Base-by-base conservation (phyloP, 768 basidiomycete genomes). In the Hericium erinaceus region DNA sequence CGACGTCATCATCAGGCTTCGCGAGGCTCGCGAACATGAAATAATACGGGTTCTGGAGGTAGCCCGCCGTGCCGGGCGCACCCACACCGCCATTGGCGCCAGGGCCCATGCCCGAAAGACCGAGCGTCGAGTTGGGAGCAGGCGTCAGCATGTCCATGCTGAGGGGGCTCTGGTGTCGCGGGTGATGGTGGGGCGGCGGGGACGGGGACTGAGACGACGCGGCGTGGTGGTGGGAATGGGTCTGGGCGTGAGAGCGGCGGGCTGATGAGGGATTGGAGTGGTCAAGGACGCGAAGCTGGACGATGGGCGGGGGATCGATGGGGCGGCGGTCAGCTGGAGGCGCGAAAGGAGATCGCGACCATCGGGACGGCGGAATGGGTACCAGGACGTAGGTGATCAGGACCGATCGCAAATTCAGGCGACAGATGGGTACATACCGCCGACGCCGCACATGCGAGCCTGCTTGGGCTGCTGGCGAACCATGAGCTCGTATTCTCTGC, bases 251-350 rank as follows among this genome's bases (percentile, higher is more conserved):
- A 46, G 44, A 46, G 22, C 22, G 44, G n/a, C 44, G 44, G 33
- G 33, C 33, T 18, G 41, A 44, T 18, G 41, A 16, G 33, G 15
- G 41, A 44, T 44, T 44, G 13, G 73, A 65, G 9, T 82, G 84
- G 72, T 93, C 88, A 64, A 91, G 77, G 56, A 97, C 90, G 56
- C 88, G 84, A 8, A 98, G 83, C 70, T 95, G 92, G n/a, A 98
- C 85, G 73, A 98, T 94, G 16, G 95, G 94, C 1, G 94, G 93
- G 0, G 95, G 95, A 76, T 98, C 94, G 68, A 98, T 93, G 2
- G 95, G 94, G 39, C 94, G 80, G n/a, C 94, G 81, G 78, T 95
- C 95, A 56, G 92, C 93, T 89, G 57, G 56, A 37, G 52, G 18
- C 33, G 39, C 37, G 40, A 54, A 57, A 48, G 51, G 56, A 38